Evolutionary conservation across 257 asterid species (phyloP).

Genomic region (Scutellaria barbata): DNA sequence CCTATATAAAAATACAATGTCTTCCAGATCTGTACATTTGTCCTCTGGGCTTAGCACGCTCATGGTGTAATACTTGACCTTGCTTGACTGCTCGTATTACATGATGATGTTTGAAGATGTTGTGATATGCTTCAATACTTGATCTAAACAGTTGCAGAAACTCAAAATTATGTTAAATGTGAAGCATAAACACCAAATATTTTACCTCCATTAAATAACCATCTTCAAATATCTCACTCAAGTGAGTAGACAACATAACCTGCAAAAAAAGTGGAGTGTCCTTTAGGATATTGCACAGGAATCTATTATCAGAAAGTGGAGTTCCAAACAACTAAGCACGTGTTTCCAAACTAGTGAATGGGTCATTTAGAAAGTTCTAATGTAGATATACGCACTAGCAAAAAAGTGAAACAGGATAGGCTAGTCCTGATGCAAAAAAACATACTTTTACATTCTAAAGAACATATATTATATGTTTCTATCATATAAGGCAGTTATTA

Average conservation of each 20-base stretch:
- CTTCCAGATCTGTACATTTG: slow-evolving; percentile 62
- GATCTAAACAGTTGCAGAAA: slow-evolving; percentile 33
- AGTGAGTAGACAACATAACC: slow-evolving; percentile 94
- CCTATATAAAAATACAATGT: slow-evolving; percentile 87
- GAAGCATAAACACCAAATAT: slow-evolving; percentile 32
- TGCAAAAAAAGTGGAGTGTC: slow-evolving; percentile 45
- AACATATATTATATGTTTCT: not conserved
- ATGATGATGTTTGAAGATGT: slow-evolving; percentile 18
- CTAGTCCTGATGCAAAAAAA: not conserved
- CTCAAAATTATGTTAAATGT: slow-evolving; percentile 28
- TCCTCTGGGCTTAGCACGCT: slow-evolving; percentile 86
- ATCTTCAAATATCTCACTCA: slow-evolving; percentile 85
- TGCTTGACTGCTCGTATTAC: slow-evolving; percentile 64
- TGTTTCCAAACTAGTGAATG: slow-evolving; percentile 17
- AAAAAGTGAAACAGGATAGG: not conserved
- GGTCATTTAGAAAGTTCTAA: slow-evolving; percentile 20
- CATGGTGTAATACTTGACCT: slow-evolving; percentile 88
- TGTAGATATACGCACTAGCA: not conserved
- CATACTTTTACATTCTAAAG: slow-evolving; percentile 5
- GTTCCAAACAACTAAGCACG: not conserved
- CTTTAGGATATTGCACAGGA: slow-evolving; percentile 7
- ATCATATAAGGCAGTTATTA: slow-evolving; percentile 20
- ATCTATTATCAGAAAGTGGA: slow-evolving; percentile 4
- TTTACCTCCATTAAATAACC: slow-evolving; percentile 75
- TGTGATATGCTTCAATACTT: too few species aligned